Evolutionary conservation across 2,329 filamentous ascomycete species (phyloP).

Genomic region (Thyridium curvatum): DNA sequence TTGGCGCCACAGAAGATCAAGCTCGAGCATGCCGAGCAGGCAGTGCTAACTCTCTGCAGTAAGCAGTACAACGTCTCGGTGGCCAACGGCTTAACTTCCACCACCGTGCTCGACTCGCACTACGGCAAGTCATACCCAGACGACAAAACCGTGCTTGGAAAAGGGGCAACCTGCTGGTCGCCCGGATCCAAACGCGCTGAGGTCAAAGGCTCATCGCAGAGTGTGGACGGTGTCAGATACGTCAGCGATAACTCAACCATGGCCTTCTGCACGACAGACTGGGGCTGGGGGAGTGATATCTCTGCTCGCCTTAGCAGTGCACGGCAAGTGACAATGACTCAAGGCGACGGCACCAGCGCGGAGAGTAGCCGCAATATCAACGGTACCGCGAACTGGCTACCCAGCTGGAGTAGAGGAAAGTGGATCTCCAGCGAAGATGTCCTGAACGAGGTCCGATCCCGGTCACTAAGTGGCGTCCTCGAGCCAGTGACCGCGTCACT

Average conservation of each 20-base stretch:
- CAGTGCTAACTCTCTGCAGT: not conserved
- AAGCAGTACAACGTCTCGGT: not conserved
- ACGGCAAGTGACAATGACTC: not conserved
- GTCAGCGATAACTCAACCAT: not conserved
- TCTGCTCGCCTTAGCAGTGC: not conserved
- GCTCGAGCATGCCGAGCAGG: not conserved
- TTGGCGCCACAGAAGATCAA: not conserved
- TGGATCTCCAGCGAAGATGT: not conserved
- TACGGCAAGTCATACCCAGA: not conserved
- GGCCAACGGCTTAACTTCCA: not conserved
- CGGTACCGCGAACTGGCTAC: not conserved
- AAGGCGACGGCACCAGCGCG: not conserved
- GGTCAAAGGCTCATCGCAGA: not conserved
- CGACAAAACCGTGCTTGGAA: not conserved
- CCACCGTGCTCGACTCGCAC: not conserved
- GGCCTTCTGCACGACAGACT: not conserved
- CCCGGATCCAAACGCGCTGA: not conserved
- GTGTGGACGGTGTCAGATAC: not conserved
- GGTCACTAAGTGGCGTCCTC: conserved; percentile 1
- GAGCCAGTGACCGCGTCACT: not conserved
- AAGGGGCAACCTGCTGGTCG: not conserved
- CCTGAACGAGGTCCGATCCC: not conserved
- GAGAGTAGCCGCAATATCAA: not conserved
- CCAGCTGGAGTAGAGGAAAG: not conserved
- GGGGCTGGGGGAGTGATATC: not conserved